Evolutionary conservation across 345 rosid species (phyloP).

Genomic region (Viola odorata): DNA sequence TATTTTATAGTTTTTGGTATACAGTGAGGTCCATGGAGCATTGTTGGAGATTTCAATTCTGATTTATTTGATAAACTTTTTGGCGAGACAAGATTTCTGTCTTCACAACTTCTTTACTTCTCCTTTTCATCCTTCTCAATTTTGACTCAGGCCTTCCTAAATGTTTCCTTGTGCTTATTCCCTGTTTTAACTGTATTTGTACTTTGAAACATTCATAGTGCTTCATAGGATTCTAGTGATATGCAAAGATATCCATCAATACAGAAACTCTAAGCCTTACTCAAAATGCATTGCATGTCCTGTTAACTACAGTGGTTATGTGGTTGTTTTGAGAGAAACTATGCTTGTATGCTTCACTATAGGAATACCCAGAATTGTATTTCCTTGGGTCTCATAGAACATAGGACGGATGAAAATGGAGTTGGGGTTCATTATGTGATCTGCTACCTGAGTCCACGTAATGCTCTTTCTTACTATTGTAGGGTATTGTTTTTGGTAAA

Average conservation of each 20-base stretch:
- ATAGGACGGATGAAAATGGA: slow-evolving; percentile 8
- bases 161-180: neutral
- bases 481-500: slow-evolving; percentile 13
- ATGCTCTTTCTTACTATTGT: slow-evolving; percentile 13
- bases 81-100: too few relatives aligned
- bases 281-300: neutral
- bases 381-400: slow-evolving; percentile 6
- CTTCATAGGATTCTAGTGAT: neutral
- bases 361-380: slow-evolving; percentile 2
- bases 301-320: neutral
- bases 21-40: too few relatives aligned
- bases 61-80: too few relatives aligned
- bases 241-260: neutral
- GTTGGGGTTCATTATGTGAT: slow-evolving; percentile 1
- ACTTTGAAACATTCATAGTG: neutral
- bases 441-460: slow-evolving; percentile 6
- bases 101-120: too few relatives aligned
- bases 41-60: too few relatives aligned
- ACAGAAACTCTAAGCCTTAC: neutral
- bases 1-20: too few relatives aligned
- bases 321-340: neutral
- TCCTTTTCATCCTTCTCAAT: too few relatives aligned
- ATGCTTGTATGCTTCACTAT: neutral
- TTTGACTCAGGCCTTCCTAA: too few relatives aligned
- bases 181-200: neutral